Evolutionary conservation across 495 filamentous ascomycete genomes (phyloP).

Genomic region (Chaetomium cochliodes): DNA sequence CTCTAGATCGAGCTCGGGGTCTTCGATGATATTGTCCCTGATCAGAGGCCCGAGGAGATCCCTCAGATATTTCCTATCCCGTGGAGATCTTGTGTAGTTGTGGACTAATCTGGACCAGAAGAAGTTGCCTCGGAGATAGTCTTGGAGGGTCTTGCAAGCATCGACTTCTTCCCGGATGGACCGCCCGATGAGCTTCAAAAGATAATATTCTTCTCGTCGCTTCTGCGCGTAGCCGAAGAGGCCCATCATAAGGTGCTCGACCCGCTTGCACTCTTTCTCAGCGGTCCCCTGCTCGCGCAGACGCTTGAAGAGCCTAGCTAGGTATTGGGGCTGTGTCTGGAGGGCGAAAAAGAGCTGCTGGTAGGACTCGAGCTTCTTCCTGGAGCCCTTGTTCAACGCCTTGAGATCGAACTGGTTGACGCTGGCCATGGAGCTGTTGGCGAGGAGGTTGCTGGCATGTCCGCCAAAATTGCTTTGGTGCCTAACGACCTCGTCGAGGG

Average conservation of each 20-base stretch:
- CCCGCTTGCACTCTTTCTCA: slow-evolving; percentile 88
- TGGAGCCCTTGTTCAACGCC: slow-evolving; percentile 91
- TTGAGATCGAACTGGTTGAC: slow-evolving; percentile 95
- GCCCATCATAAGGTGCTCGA: slow-evolving; percentile 93
- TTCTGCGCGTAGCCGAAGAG: slow-evolving; percentile 98
- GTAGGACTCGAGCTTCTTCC: slow-evolving; percentile 92
- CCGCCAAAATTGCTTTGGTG: slow-evolving; percentile 97
- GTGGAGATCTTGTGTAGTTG: slow-evolving; percentile 86
- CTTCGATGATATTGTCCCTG: slow-evolving; percentile 85
- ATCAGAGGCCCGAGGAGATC: slow-evolving; percentile 80
- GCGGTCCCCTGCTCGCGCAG: slow-evolving; percentile 80
- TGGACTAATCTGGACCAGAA: slow-evolving; percentile 87
- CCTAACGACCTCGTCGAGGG: slow-evolving; percentile 93
- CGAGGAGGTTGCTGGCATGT: slow-evolving; percentile 78
- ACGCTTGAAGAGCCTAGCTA: slow-evolving; percentile 80
- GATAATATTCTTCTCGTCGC: slow-evolving; percentile 92
- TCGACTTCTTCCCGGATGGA: slow-evolving; percentile 88
- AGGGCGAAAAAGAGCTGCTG: slow-evolving; percentile 97
- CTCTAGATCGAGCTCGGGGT: slow-evolving; percentile 85
- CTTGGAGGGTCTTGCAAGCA: slow-evolving; percentile 66
- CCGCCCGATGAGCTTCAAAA: slow-evolving; percentile 81
- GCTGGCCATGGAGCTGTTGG: slow-evolving; percentile 82
- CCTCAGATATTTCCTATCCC: slow-evolving; percentile 87
- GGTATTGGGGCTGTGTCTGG: slow-evolving; percentile 94
- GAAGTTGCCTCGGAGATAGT: slow-evolving; percentile 84